Evolutionary conservation across 768 basidiomycete genomes (phyloP).

Genomic region (Pleurotus giganteus): DNA sequence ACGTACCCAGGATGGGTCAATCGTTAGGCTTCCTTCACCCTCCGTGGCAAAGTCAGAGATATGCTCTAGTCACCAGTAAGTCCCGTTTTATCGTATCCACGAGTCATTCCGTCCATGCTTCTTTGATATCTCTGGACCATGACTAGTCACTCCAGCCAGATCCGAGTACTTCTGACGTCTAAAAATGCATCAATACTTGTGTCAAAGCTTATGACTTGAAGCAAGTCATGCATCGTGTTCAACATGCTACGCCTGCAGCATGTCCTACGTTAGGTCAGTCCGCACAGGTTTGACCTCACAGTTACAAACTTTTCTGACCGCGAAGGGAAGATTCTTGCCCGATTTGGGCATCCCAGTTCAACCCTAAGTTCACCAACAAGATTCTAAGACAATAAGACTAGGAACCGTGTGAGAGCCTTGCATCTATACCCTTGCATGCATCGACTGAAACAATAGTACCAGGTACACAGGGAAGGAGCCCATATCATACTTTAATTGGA

Average conservation of each 20-base stretch:
- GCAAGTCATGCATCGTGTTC: not conserved
- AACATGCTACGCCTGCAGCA: constrained; percentile 1
- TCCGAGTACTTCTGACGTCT: not conserved
- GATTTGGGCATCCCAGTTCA: constrained; percentile 15
- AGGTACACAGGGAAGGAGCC: constrained; percentile 8
- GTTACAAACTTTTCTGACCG: not conserved
- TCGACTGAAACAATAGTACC: constrained; percentile 1
- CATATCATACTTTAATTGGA: constrained; percentile 8
- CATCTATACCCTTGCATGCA: constrained; percentile 8
- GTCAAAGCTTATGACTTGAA: not conserved
- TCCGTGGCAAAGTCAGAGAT: not conserved
- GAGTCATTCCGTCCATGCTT: not conserved
- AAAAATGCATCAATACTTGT: not conserved
- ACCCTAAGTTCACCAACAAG: constrained; percentile 4
- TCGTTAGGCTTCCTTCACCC: not conserved
- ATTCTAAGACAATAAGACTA: constrained; percentile 37
- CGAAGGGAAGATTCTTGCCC: constrained; percentile 17
- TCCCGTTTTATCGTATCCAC: not conserved
- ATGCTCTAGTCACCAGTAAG: not conserved
- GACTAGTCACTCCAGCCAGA: not conserved
- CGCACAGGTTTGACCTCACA: not conserved
- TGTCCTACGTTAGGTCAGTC: not conserved
- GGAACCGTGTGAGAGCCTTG: constrained; percentile 24
- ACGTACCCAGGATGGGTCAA: not conserved
- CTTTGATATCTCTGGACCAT: not conserved